Evolutionary conservation across 192 early-diverging fungal genomes (phyloP).

Genomic region (Backusella sp.): DNA sequence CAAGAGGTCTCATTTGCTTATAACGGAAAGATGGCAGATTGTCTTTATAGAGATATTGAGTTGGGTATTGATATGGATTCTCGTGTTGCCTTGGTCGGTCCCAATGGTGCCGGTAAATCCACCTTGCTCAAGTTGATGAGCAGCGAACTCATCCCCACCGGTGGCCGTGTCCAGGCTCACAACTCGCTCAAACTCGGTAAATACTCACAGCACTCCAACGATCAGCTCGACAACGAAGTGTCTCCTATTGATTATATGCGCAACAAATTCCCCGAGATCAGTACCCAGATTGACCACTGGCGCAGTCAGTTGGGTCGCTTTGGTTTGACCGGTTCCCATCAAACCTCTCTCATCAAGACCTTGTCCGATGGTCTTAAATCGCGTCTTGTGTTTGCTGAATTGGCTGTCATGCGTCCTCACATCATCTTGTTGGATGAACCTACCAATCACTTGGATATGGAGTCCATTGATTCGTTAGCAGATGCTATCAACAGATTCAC

Average conservation of each 20-base stretch:
- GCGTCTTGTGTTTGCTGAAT: conserved; percentile 94
- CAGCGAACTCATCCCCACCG: conserved; percentile 79
- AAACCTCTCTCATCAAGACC: conserved; percentile 86
- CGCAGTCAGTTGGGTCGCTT: conserved; percentile 89
- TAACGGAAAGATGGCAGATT: conserved; percentile 77
- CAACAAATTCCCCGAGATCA: conserved; percentile 75
- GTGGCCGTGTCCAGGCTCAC: conserved; percentile 87
- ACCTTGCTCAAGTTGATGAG: conserved; percentile 98
- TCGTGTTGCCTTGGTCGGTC: conserved; percentile 95
- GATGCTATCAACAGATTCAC: conserved; percentile 93
- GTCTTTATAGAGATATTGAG: conserved; percentile 89
- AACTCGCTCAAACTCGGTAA: conserved; percentile 91
- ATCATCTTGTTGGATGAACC: conserved; percentile 98
- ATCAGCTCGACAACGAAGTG: conserved; percentile 88
- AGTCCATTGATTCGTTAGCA: conserved; percentile 92
- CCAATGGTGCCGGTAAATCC: conserved; percentile 94
- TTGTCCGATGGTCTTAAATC: conserved; percentile 95
- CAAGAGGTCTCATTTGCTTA: conserved; percentile 93
- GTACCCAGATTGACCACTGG: conserved; percentile 85
- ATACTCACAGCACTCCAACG: conserved; percentile 97
- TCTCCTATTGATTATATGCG: conserved; percentile 93
- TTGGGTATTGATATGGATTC: conserved; percentile 98
- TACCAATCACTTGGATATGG: conserved; percentile 94
- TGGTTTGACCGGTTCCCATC: conserved; percentile 90
- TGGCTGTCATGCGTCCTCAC: conserved; percentile 86